These are phyloP conservation scores for Abrus pulchellus DNA, from an alignment of 306 rosid genomes.

Conservation along the genomic window DNA sequence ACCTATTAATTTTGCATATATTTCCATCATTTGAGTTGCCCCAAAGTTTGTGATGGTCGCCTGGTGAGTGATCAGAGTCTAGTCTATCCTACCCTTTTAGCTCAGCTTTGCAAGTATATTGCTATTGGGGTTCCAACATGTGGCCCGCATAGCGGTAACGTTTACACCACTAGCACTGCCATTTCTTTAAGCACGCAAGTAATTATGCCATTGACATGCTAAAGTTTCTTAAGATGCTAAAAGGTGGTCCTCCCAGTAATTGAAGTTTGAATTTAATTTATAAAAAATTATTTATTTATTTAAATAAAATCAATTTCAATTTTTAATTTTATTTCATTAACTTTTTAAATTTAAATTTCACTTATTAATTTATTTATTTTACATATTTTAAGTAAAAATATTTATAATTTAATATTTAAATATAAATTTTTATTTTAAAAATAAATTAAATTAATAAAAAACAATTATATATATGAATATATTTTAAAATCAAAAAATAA, in stretches of 20 bases:
- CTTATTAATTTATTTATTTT: too few relatives aligned
- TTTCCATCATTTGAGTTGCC: neutral
- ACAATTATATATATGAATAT: too few relatives aligned
- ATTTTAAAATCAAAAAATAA: too few relatives aligned
- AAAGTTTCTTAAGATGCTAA: neutral
- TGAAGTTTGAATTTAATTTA: too few relatives aligned
- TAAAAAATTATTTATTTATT: too few relatives aligned
- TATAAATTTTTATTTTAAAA: too few relatives aligned
- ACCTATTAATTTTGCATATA: neutral
- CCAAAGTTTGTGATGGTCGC: slow-evolving; percentile 9
- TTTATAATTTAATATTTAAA: too few relatives aligned
- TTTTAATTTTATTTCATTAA: too few relatives aligned
- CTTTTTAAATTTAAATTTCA: too few relatives aligned
- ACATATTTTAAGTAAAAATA: too few relatives aligned
- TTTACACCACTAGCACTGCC: neutral
- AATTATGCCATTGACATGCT: slow-evolving; percentile 11
- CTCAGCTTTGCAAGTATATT: neutral
- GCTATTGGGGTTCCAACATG: neutral
- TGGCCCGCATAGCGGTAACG: neutral
- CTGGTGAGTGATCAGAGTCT: neutral
- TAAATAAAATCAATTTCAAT: too few relatives aligned
- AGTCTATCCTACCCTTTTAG: neutral
- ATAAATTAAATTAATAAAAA: too few relatives aligned
- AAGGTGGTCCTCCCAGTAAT: slow-evolving; percentile 43
- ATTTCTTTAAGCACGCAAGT: slow-evolving; percentile 25